These are phyloP conservation scores for Daldinia sp. DNA, from an alignment of 2,329 filamentous ascomycete genomes.

Conservation along the genomic window DNA sequence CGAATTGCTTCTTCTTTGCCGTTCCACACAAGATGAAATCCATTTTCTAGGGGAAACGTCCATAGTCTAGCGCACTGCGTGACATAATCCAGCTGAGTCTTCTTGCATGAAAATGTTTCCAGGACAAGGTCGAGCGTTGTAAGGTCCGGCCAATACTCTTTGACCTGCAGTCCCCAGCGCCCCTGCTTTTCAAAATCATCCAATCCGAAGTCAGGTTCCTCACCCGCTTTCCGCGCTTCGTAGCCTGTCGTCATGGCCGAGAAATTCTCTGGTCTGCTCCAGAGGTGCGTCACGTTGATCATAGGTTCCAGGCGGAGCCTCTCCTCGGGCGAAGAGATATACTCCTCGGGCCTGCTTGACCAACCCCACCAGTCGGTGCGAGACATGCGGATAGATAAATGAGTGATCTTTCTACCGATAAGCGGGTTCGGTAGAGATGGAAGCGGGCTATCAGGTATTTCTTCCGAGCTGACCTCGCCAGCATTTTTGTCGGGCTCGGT, in stretches of 20 bases:
- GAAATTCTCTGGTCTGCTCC: constrained; percentile 11
- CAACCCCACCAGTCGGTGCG: constrained; percentile 49
- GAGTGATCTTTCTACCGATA: constrained; percentile 41
- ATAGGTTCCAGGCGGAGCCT: constrained; percentile 47
- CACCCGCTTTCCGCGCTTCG: constrained; percentile 43
- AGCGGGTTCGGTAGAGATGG: constrained; percentile 13
- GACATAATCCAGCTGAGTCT: constrained; percentile 45
- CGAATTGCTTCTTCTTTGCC: constrained; percentile 36
- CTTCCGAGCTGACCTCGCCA: background rate
- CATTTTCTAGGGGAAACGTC: constrained; percentile 44
- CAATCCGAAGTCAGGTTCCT: constrained; percentile 45
- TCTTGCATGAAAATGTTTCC: constrained; percentile 46
- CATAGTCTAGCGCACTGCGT: constrained; percentile 47
- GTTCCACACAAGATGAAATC: constrained; percentile 44
- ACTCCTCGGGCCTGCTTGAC: constrained; percentile 30
- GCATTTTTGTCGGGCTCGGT: background rate
- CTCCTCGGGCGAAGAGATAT: constrained; percentile 14
- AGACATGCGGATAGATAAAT: constrained; percentile 45
- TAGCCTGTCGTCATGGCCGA: constrained; percentile 45
- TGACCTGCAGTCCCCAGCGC: constrained; percentile 46
- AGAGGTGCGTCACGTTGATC: constrained; percentile 42
- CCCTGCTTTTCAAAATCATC: constrained; percentile 45
- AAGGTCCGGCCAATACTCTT: constrained; percentile 47
- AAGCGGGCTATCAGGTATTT: background rate
- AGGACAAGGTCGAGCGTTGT: constrained; percentile 45